Evolutionary conservation across 1,284 basidiomycete genomes (phyloP).

Genomic region (Microbotryum saponariae): DNA sequence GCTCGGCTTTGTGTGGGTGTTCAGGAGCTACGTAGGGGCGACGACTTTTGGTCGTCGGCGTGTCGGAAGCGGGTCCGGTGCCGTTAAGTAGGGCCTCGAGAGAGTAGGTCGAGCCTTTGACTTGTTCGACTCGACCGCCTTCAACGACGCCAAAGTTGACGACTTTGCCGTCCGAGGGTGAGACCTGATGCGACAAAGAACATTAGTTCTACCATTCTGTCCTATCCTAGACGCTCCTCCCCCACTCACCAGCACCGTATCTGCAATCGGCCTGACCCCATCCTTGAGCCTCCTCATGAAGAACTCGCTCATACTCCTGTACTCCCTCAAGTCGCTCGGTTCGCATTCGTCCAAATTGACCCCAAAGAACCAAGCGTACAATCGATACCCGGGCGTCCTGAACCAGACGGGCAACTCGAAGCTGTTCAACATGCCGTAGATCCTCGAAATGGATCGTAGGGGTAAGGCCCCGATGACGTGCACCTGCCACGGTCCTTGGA

Average conservation of each 20-base stretch:
- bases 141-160: constrained; percentile 88
- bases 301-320: constrained; percentile 80
- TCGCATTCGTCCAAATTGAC: constrained; percentile 92
- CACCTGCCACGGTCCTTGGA: constrained; percentile 93
- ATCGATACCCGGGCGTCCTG: constrained; percentile 73
- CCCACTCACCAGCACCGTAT: constrained; percentile 58
- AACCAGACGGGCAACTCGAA: constrained; percentile 78
- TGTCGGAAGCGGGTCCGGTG: constrained; percentile 20
- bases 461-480: constrained; percentile 93
- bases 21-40: neutral
- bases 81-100: constrained; percentile 70
- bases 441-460: constrained; percentile 80
- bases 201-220: neutral
- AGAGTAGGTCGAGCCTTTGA: constrained; percentile 96
- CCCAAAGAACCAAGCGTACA: constrained; percentile 82
- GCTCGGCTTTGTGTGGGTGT: constrained; percentile 46
- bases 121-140: constrained; percentile 77
- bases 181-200: constrained; percentile 51
- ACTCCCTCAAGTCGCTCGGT: constrained; percentile 63
- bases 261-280: constrained; percentile 71
- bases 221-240: neutral
- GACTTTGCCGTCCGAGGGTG: constrained; percentile 86
- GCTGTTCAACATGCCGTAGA: constrained; percentile 94
- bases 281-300: constrained; percentile 85
- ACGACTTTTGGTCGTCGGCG: neutral